These are phyloP conservation scores for Crithidia thermophila DNA, from an alignment of 208 protist species.

Conservation along the genomic window DNA sequence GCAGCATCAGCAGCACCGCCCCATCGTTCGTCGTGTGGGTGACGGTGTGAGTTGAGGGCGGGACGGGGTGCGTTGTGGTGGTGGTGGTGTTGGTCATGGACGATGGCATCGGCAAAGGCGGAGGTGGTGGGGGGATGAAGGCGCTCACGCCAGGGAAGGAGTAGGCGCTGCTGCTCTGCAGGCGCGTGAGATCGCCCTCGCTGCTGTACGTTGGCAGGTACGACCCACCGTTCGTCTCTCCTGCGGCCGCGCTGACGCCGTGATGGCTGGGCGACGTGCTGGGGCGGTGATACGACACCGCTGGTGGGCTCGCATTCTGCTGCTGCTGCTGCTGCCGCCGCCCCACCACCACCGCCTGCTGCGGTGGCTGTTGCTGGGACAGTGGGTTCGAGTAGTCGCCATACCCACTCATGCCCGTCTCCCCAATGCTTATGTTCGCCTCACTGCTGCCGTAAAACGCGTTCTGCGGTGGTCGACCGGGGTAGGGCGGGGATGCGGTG, in stretches of 20 bases:
- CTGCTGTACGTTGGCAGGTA: background rate
- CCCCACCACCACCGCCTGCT: background rate
- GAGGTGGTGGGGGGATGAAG: background rate
- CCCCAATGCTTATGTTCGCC: background rate
- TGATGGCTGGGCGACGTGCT: too few species aligned
- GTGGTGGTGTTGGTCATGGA: background rate
- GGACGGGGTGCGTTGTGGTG: too few species aligned
- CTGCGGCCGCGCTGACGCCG: too few species aligned
- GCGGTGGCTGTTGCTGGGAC: background rate
- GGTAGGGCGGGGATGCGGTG: background rate
- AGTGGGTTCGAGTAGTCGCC: background rate
- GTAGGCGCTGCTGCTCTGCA: background rate
- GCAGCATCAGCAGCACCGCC: background rate
- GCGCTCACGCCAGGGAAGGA: background rate
- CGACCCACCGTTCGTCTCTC: too few species aligned
- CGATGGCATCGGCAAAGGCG: background rate
- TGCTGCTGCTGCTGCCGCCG: background rate
- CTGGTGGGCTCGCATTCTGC: background rate
- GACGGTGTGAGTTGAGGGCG: too few species aligned
- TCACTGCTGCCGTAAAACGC: background rate
- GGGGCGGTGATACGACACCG: background rate
- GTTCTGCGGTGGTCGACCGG: too few species aligned
- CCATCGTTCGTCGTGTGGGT: too few species aligned
- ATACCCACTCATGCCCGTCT: background rate
- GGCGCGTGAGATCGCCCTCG: background rate